Conservation (phyloP, 768 basidiomycete genomes). For the Hirschioporus abietinus region DNA sequence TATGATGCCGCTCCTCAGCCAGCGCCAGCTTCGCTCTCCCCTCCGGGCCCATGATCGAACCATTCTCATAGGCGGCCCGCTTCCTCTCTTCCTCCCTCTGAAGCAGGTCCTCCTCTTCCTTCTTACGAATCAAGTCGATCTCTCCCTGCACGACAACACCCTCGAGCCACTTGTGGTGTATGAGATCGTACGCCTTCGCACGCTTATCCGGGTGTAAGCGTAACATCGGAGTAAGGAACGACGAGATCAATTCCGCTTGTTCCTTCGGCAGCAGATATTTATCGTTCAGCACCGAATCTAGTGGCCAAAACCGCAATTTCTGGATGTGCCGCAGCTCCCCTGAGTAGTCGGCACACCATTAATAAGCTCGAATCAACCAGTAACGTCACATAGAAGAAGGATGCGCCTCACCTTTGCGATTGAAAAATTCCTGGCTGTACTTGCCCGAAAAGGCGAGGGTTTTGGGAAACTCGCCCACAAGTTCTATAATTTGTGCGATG, state of each 20-base stretch:
- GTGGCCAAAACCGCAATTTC: constrained; percentile 90
- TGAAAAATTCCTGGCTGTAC: constrained; percentile 94
- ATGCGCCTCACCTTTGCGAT: constrained; percentile 69
- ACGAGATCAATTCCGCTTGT: constrained; percentile 76
- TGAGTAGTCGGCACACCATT: constrained; percentile 17
- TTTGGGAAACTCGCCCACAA: constrained; percentile 86
- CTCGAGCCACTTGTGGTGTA: constrained; percentile 84
- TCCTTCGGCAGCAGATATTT: constrained; percentile 89
- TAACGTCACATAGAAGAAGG: neutral
- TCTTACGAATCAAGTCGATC: constrained; percentile 68
- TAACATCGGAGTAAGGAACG: constrained; percentile 88
- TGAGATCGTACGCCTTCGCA: constrained; percentile 81
- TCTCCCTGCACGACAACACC: constrained; percentile 86
- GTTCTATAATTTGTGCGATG: constrained; percentile 96
- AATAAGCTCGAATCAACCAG: neutral
- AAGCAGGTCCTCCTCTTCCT: constrained; percentile 48
- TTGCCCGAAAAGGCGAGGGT: constrained; percentile 83
- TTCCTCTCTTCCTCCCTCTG: constrained; percentile 23
- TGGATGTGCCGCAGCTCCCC: constrained; percentile 90
- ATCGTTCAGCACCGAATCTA: constrained; percentile 78
- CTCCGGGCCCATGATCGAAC: constrained; percentile 35
- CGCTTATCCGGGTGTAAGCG: constrained; percentile 84
- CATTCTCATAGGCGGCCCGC: neutral
- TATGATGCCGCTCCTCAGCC: constrained; percentile 6
- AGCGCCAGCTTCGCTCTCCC: constrained; percentile 1